phyloP scores from a whole-genome alignment of 139 green algal genomes.

The Chlorella vulgaris region DNA sequence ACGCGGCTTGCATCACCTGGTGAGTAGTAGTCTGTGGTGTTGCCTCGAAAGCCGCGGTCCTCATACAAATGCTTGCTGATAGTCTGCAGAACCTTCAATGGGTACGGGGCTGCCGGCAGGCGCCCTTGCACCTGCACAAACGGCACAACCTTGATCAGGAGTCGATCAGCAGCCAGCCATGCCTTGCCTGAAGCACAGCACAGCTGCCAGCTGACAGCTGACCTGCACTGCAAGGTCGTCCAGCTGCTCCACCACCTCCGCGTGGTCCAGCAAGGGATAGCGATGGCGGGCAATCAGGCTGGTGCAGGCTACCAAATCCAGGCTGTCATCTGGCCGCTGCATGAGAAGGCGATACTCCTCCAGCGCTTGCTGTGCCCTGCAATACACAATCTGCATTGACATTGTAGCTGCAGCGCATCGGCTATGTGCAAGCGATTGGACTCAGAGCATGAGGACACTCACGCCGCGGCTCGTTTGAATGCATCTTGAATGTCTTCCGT shows the following conservation, averaged over 20 bases:
- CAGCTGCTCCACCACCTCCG: conserved; percentile 10
- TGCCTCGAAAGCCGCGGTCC: conserved; percentile 30
- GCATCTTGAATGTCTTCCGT: too few species aligned
- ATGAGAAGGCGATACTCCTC: conserved; percentile 39
- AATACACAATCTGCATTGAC: not conserved
- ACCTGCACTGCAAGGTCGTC: conserved; percentile 43
- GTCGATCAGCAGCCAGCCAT: too few species aligned
- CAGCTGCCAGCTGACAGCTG: too few species aligned
- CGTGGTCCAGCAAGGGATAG: conserved; percentile 17
- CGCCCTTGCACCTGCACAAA: conserved; percentile 11
- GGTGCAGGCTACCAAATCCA: conserved; percentile 2
- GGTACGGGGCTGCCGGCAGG: conserved; percentile 21
- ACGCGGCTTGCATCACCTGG: not conserved
- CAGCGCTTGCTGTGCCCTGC: conserved; percentile 15
- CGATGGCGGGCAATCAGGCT: conserved; percentile 38
- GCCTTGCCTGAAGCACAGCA: not conserved
- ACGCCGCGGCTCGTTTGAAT: too few species aligned
- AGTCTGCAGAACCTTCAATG: conserved; percentile 30
- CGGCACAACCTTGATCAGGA: too few species aligned
- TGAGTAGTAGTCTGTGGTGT: not conserved
- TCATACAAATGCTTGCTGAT: conserved; percentile 39
- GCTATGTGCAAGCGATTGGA: too few species aligned
- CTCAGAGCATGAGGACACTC: too few species aligned
- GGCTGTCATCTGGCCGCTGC: conserved; percentile 1
- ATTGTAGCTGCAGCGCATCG: not conserved